These are phyloP conservation scores for Populus hybrid DNA, from an alignment of 441 rosid species.

Conservation along the genomic window DNA sequence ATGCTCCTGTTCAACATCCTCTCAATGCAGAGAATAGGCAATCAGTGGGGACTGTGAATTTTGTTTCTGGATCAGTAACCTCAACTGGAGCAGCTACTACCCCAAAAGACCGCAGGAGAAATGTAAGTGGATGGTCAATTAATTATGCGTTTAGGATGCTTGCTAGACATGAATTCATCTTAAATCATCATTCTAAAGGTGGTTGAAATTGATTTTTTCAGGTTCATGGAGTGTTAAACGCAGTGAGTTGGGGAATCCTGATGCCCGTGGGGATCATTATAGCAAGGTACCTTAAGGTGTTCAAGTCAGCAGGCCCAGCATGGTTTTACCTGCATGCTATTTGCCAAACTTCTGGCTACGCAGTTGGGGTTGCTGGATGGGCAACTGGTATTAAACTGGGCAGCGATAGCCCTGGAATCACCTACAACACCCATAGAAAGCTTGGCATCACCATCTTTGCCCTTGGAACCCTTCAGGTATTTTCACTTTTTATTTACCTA, in stretches of 20 bases:
- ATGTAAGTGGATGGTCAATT: constrained; percentile 21
- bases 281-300: constrained; percentile 51
- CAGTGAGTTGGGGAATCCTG: constrained; percentile 56
- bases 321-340: constrained; percentile 50
- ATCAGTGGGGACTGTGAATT: constrained; percentile 27
- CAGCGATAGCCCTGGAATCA: constrained; percentile 35
- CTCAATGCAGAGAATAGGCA: constrained; percentile 3
- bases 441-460: constrained; percentile 44
- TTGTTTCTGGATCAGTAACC: constrained; percentile 21
- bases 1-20: not conserved
- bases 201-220: constrained; percentile 2
- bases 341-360: constrained; percentile 44
- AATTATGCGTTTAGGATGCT: not conserved
- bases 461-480: constrained; percentile 57
- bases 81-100: constrained; percentile 16
- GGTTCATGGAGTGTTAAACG: constrained; percentile 59
- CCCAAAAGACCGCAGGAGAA: constrained; percentile 22
- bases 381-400: constrained; percentile 44
- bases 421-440: constrained; percentile 27
- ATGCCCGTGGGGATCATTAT: constrained; percentile 53
- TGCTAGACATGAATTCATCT: not conserved
- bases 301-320: constrained; percentile 38
- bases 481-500: not conserved
- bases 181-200: not conserved
- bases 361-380: constrained; percentile 49